Evolutionary conservation across 306 rosid species (phyloP), one percentile per base, ranked within the genome.

Genomic region (Quillaja saponaria): DNA sequence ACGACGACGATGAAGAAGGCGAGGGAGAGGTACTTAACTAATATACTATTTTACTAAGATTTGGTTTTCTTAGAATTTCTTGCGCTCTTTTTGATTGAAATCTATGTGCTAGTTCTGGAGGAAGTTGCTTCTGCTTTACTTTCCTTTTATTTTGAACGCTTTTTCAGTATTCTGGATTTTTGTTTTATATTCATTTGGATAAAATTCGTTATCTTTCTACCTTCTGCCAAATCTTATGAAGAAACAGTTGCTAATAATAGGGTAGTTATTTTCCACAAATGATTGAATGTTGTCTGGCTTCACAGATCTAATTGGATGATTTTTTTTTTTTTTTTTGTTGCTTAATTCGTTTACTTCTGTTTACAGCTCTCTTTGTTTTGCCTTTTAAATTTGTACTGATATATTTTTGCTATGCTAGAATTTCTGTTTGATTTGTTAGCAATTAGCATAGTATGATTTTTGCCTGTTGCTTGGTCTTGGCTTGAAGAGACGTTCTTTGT

Each of bases 1-100:
- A 74, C 0, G 63, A 56, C 0, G 82, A 71, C 0, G 74, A 71
- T 0, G 81, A 76, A 66, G 16, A 73, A n/a, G 58, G 13, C 11
- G 79, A 61, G 2, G 72, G 56, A 31, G 76, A 80, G 85, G 85
- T 80, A 76, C 2, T 39, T 2, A 8, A 39, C 3, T 39, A 12
- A 39, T 2, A 6, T 37, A 10, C 6, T 5, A 37, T 5, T 37
- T 37, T n/a, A 39, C 13, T 39, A 8, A 39, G 44, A 39, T 39
- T 1, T 39, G 13, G 7, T 39, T 39, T 39, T 39, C 44, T 39
- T 2, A 25, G 31, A 25, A 25, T 25, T 25, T 25, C 31, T 25
- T 4, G 31, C 4, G 3, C 31, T 25, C 31, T 25, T 39, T 39
- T 8, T 2, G 2, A 3, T 39, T 39, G 7, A 12, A 12, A 39